These are phyloP conservation scores for Ophiocordyceps robertsii DNA, from an alignment of 2,329 filamentous ascomycete genomes.

Conservation along the genomic window DNA sequence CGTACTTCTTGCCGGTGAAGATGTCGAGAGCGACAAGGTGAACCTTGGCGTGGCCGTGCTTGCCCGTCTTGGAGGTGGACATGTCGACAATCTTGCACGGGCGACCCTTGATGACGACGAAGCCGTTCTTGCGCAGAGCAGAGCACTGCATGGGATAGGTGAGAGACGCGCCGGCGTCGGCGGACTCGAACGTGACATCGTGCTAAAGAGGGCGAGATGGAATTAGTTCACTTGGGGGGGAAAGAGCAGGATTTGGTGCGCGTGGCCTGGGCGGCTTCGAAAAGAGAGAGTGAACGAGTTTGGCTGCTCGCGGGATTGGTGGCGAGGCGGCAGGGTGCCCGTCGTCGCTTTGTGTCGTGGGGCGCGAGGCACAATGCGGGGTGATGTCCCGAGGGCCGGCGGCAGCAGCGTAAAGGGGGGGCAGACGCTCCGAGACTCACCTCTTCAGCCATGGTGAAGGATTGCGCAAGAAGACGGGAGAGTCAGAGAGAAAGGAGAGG, in stretches of 20 bases:
- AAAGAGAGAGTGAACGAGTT: not conserved
- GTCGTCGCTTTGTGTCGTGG: constrained; percentile 15
- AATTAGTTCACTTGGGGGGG: not conserved
- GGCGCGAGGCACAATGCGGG: constrained; percentile 31
- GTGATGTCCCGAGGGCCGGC: constrained; percentile 22
- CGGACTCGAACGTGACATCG: constrained; percentile 71
- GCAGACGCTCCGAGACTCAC: constrained; percentile 24
- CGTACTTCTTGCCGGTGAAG: constrained; percentile 99
- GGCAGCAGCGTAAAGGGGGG: constrained; percentile 11
- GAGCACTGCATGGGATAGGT: constrained; percentile 99
- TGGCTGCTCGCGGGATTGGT: too few species aligned
- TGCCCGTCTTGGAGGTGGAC: constrained; percentile 99
- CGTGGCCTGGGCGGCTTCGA: not conserved
- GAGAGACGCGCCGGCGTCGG: constrained; percentile 87
- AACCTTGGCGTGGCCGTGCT: constrained; percentile 99
- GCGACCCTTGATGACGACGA: constrained; percentile 95
- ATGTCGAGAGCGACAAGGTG: constrained; percentile 97
- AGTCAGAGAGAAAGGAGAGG: constrained; percentile 11
- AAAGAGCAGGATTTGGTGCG: not conserved
- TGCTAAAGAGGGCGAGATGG: constrained; percentile 29
- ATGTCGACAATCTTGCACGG: constrained; percentile 99
- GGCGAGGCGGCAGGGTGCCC: not conserved
- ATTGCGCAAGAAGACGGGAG: constrained; percentile 23
- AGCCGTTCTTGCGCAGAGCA: constrained; percentile 97
- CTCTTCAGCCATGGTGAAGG: constrained; percentile 46